Evolutionary conservation across 179 eudicot genomes (phyloP), one percentile per base, ranked within the genome.

Genomic region (Amaranthus tricolor): DNA sequence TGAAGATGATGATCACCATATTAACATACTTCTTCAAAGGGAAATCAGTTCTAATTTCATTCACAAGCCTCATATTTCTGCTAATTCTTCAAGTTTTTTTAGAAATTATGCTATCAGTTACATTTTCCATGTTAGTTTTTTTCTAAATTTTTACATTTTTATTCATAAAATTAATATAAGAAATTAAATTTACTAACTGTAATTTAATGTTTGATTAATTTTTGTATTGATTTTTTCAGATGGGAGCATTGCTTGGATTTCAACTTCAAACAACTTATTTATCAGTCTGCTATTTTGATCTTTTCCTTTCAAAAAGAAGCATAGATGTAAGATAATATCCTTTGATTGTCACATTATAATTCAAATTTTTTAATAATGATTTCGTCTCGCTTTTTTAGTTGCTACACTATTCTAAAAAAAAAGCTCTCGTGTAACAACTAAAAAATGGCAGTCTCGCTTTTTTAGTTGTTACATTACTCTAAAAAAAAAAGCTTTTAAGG

Each of bases 261-360:
- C 78, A 74, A 31, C 63, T 75, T 16, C 86, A 81, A 53, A 90
- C 92, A 13, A 88, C 84, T 45, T 90, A 85, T 78, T 74, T 83
- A 50, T 81, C 95, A 0, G 66, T 88, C 48, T 59, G 79, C 6
- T 90, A 90, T 78, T 76, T 90, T 16, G 95, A 90, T 79, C 82
- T 72, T 40, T 88, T 87, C 71, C 84, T 90, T 53, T 84, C 90
- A 0, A 77, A 68, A 69, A 74, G 85, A 79, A 66, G 49, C 59
- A 72, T 88, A 24, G 78, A 76, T 70, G 90, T 88, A 78, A 85
- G 90, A 2, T 19, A 16, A 16, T n/a, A 7, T 44, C 24, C 10
- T 19, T 17, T 31, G 3, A 31, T 31, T 31, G 40, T 31, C 40
- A 31, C 40, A 31, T 31, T 31, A 31, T 31, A 0, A 2, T 31